Conservation (phyloP, 2,329 filamentous ascomycete species). For the Teratosphaeria epicoccoides region DNA sequence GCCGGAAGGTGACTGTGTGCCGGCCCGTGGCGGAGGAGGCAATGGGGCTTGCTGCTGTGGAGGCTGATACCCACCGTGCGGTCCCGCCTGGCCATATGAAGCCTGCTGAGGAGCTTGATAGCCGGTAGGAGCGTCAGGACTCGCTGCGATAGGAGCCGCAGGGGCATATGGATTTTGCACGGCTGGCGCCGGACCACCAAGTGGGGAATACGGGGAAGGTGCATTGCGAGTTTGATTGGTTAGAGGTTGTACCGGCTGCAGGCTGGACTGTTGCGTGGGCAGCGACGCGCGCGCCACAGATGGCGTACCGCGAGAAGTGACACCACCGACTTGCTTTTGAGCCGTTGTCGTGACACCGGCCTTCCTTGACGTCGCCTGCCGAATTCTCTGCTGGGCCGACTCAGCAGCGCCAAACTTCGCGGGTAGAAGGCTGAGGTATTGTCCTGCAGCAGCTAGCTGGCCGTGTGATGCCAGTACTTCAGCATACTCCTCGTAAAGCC, state of each 20-base stretch:
- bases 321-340: slow-evolving; percentile 31
- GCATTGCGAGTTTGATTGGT: slow-evolving; percentile 24
- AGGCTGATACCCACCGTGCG: slow-evolving; percentile 36
- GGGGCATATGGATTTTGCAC: slow-evolving; percentile 12
- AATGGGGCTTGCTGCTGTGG: slow-evolving; percentile 34
- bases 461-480: slow-evolving; percentile 89
- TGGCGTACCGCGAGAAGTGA: slow-evolving; percentile 20
- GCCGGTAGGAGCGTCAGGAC: slow-evolving; percentile 23
- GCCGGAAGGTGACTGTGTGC: slow-evolving; percentile 53
- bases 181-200: slow-evolving; percentile 10
- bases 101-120: slow-evolving; percentile 38
- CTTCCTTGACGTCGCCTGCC: slow-evolving; percentile 61
- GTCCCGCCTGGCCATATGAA: slow-evolving; percentile 19
- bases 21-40: slow-evolving; percentile 54
- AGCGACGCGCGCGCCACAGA: slow-evolving; percentile 9
- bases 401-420: slow-evolving; percentile 76
- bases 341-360: slow-evolving; percentile 30
- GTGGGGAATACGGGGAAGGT: slow-evolving; percentile 31
- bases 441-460: slow-evolving; percentile 74
- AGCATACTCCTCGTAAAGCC: slow-evolving; percentile 94
- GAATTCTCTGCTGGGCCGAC: slow-evolving; percentile 72
- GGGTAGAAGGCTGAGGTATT: slow-evolving; percentile 82
- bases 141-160: slow-evolving; percentile 34
- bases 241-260: slow-evolving; percentile 31
- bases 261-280: slow-evolving; percentile 6